Evolutionary conservation across 805 yeast species (phyloP), one percentile per base, ranked within the genome.

Genomic region (Barnettozyma sp.): DNA sequence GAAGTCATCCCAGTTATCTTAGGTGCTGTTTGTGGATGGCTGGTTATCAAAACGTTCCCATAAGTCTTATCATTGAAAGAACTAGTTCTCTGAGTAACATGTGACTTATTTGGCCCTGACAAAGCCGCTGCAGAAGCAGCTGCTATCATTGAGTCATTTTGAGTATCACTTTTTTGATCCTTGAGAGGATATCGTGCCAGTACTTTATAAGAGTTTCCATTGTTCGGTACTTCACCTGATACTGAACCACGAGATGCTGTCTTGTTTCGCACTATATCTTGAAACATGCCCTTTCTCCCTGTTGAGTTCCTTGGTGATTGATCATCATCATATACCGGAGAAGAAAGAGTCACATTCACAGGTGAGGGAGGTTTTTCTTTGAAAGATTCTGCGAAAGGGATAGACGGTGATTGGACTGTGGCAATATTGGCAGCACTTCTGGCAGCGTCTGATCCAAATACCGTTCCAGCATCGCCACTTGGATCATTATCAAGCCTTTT

Each of bases 1-100:
- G 84, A 78, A 51, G 75, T 77, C 70, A 70, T 62, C 12, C 76
- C 61, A 3, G 82, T 75, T 15, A 76, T 65, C 32, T 54, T 51
- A 3, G 43, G 13, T 7, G 35, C 7, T 11, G 17, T 11, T 6
- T 26, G 18, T 18, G 33, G 14, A 23, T 30, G 12, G 35, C 19
- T 12, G 33, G 34, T 16, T 21, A 26, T 11, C 20, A 18, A 14
- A 27, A 10, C 14, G 39, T 29, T 18, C 21, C 24, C 26, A 13
- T 36, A 22, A 4, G 29, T 39, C 13, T 31, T 28, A 15, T 37
- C 38, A 17, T 16, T 40, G 13, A 34, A 34, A n/a, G 41, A 39
- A 24, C 42, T 39, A 8, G 36, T 27, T 27, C 34, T 27, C 22
- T 31, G 35, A 11, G 12, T 30, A 28, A 36, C 14, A 8, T 7